Percentiles rank a stretch among this genome's conserved stretches.
Evolutionary conservation across 495 filamentous ascomycete genomes (phyloP).

Genomic region (Tirmania nivea): DNA sequence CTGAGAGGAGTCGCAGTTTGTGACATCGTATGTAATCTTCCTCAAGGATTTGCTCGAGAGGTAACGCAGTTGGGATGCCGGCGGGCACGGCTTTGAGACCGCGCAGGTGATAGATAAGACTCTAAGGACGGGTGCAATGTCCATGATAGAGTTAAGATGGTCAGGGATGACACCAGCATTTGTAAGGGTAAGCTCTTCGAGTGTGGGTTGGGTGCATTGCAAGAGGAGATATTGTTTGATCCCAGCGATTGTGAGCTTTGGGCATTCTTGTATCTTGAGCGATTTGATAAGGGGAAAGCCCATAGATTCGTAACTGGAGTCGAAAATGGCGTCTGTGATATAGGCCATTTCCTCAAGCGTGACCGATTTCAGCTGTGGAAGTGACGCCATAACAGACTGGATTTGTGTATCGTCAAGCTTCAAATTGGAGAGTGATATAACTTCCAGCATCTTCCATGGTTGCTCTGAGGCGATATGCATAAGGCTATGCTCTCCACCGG

Average conservation of each 20-base stretch:
- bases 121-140: slow-evolving; percentile 36
- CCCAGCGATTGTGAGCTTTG: slow-evolving; percentile 47
- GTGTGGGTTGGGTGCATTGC: slow-evolving; percentile 18
- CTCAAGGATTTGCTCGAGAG: slow-evolving; percentile 43
- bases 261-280: slow-evolving; percentile 43
- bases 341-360: slow-evolving; percentile 43
- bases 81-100: slow-evolving; percentile 20
- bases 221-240: slow-evolving; percentile 38
- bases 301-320: slow-evolving; percentile 26
- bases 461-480: slow-evolving; percentile 39
- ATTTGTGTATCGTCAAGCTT: slow-evolving; percentile 50
- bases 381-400: slow-evolving; percentile 43
- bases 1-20: slow-evolving; percentile 30
- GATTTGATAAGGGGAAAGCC: slow-evolving; percentile 49
- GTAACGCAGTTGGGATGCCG: slow-evolving; percentile 33
- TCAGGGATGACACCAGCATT: slow-evolving; percentile 43
- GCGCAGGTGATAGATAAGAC: slow-evolving; percentile 19
- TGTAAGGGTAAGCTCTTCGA: slow-evolving; percentile 32
- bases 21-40: slow-evolving; percentile 65
- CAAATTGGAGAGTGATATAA: slow-evolving; percentile 50
- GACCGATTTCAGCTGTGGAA: slow-evolving; percentile 46
- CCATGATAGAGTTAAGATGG: slow-evolving; percentile 41
- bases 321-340: slow-evolving; percentile 57
- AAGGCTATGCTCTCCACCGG: slow-evolving; percentile 59
- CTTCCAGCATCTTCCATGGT: slow-evolving; percentile 60